Evolutionary conservation across 106 monocot species (phyloP), one percentile per base, ranked within the genome.

Genomic region (Platanthera zijinensis): DNA sequence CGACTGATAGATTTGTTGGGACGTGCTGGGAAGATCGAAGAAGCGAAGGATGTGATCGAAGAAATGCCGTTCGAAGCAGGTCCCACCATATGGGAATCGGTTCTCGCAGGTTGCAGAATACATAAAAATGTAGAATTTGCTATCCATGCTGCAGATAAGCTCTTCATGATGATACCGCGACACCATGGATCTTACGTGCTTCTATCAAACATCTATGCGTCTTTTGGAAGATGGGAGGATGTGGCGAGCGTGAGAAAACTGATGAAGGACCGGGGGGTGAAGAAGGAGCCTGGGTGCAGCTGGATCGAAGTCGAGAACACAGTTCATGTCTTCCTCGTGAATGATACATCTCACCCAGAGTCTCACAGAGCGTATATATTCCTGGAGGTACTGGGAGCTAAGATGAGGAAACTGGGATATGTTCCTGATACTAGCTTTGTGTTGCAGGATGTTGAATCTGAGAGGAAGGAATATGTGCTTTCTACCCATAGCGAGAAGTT

Each of bases 201-300:
- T 8, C 70, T 94, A 56, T 89, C 90, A 11, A 94, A 97, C 77
- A 91, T 86, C 14, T 97, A 91, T 76, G 86, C 97, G 45, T 78
- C 87, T 48, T 80, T 84, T 73, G 91, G 94, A 12, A 69, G 66
- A 49, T 92, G 89, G 90, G 83, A 85, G 48, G 91, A 88, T 72
- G 91, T 88, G 8, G 91, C 89, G n/a, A 89, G 69, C 53, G 91
- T 97, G 72, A 83, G 94, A 79, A 89, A 91, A 74, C 32, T 94
- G 86, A 97, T 97, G 97, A 88, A 78, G 79, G 91, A 91, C 50
- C 79, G 80, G 3, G 88, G 91, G 14, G 91, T 91, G 59, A 91
- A 86, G 80, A 91, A 91, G 84, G 91, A 91, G 64, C 91, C 91
- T 53, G 91, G 88, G 10, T 91, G 91, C 80, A 91, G 91, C 62